phyloP scores from a whole-genome alignment of 345 rosid genomes.

The Eucalyptus virginea region DNA sequence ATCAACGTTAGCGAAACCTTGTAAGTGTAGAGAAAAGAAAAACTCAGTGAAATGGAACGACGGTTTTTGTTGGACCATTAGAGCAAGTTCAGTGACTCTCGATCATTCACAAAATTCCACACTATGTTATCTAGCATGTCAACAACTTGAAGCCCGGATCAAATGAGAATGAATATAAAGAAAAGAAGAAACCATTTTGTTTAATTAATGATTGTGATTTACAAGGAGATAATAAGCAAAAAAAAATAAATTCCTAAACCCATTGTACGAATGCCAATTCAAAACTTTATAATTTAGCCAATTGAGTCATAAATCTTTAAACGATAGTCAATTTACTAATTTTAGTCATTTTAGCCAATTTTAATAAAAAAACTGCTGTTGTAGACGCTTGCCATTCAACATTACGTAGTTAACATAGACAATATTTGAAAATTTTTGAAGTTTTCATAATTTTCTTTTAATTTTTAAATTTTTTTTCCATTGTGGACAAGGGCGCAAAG shows the following conservation, averaged over 20 bases:
- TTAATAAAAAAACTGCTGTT: neutral
- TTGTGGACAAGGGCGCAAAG: neutral
- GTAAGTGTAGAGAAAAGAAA: neutral
- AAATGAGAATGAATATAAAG: neutral
- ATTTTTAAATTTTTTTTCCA: no score
- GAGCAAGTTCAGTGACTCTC: neutral
- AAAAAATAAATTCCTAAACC: neutral
- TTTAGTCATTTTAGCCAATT: neutral
- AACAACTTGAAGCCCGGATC: neutral
- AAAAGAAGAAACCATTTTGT: neutral
- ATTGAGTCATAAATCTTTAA: neutral
- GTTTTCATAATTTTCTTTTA: neutral
- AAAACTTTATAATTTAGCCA: no score
- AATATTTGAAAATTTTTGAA: no score
- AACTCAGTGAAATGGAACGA: neutral
- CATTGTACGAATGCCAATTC: neutral
- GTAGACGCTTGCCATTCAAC: neutral
- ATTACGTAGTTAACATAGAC: neutral
- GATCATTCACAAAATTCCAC: neutral
- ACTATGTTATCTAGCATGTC: neutral
- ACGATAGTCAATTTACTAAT: no score
- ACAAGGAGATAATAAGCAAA: neutral
- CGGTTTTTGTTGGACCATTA: neutral
- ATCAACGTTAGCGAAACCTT: constrained; percentile 30
- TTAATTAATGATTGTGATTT: neutral